Conservation (phyloP, 176 grass and related monocot species). For the Themeda triandra region DNA sequence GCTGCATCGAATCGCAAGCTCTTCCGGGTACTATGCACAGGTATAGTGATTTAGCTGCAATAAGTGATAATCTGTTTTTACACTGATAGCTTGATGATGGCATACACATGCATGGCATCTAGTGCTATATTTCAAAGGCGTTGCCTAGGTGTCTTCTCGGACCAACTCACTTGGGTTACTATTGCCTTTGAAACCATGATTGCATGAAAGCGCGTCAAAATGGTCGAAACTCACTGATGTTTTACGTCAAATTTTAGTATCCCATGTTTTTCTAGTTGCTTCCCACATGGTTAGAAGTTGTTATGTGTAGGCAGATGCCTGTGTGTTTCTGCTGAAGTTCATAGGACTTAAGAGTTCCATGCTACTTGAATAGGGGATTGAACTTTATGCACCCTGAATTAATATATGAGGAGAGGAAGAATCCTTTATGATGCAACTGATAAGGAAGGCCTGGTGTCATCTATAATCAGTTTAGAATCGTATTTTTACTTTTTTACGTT, state of each 20-base stretch:
- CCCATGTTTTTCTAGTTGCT: not conserved
- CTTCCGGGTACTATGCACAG: constrained; percentile 93
- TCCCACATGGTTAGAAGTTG: not conserved
- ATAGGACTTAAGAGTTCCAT: not conserved
- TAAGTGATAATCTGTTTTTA: not conserved
- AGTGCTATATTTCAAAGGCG: not conserved
- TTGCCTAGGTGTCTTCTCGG: not conserved
- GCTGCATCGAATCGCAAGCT: constrained; percentile 85
- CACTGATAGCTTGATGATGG: not conserved
- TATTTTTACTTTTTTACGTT: not conserved
- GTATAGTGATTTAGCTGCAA: constrained; percentile 34
- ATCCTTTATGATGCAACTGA: not conserved
- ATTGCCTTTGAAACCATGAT: not conserved
- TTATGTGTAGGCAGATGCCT: not conserved
- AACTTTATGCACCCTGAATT: not conserved
- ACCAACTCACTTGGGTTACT: not conserved
- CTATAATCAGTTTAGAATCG: not conserved
- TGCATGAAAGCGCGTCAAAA: constrained; percentile 12
- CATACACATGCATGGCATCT: not conserved
- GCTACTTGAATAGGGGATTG: not conserved
- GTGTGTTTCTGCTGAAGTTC: not conserved
- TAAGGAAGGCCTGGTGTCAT: not conserved
- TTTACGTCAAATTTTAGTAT: not conserved
- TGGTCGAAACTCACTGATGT: not conserved
- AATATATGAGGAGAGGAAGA: not conserved